Evolutionary conservation across 2,329 filamentous ascomycete genomes (phyloP).

Genomic region (Phialophora tarda): DNA sequence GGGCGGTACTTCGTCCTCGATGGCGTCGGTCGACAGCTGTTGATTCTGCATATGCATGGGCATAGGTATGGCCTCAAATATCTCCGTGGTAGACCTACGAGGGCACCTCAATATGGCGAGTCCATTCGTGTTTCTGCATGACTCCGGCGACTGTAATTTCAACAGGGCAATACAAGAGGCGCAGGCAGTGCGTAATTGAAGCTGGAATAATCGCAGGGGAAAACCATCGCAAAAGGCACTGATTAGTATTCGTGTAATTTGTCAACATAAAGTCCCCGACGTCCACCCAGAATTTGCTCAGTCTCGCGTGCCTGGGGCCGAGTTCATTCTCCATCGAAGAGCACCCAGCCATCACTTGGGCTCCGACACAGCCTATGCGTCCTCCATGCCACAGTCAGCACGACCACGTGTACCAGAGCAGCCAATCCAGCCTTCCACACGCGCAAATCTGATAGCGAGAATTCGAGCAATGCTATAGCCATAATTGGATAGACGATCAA

Average conservation of each 20-base stretch:
- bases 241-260: background rate
- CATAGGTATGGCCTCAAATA: too few relatives aligned
- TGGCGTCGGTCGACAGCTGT: too few relatives aligned
- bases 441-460: constrained; percentile 29
- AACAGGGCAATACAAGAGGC: background rate
- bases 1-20: too few relatives aligned
- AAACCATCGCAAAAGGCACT: background rate
- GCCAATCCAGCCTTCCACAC: constrained; percentile 33
- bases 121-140: background rate
- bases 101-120: background rate
- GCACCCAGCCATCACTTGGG: constrained; percentile 10
- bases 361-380: constrained; percentile 29
- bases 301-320: background rate
- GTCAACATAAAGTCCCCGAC: background rate
- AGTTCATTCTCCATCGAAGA: constrained; percentile 8
- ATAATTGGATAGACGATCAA: constrained; percentile 37
- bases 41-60: too few relatives aligned
- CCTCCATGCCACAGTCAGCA: constrained; percentile 30
- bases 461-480: constrained; percentile 33
- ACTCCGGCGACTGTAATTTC: background rate
- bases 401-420: constrained; percentile 27
- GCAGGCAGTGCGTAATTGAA: background rate
- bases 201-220: background rate
- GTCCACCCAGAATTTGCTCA: background rate
- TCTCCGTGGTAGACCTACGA: background rate